Conservation (phyloP, 306 rosid species). For the Quercus glauca region DNA sequence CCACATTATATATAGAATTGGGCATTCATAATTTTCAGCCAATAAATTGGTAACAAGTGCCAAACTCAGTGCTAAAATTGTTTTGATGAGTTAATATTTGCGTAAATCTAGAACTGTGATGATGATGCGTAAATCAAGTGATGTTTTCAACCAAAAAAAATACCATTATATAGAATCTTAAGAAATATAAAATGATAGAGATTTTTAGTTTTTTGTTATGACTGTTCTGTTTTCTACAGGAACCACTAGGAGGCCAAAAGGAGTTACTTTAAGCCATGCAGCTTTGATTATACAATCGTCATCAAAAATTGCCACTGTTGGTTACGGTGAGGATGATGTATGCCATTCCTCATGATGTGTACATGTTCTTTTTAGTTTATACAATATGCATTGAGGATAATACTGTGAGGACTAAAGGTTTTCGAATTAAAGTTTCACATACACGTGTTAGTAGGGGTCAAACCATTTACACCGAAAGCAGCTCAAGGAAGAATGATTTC, state of each 20-base stretch:
- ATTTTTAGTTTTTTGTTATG: conserved; percentile 5
- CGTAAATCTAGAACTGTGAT: not conserved
- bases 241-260: conserved; percentile 90
- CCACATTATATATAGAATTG: not conserved
- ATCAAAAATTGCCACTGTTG: conserved; percentile 76
- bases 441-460: not conserved
- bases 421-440: not conserved
- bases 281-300: conserved; percentile 71
- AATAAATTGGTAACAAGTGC: not conserved
- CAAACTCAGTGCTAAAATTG: not conserved
- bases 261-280: conserved; percentile 74
- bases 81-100: not conserved
- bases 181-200: not conserved
- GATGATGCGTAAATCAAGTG: not conserved
- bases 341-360: conserved; percentile 26
- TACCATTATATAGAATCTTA: not conserved
- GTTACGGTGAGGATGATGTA: conserved; percentile 86
- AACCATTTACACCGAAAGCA: conserved; percentile 2
- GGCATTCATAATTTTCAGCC: not conserved
- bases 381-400: not conserved
- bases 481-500: conserved; percentile 6
- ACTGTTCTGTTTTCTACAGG: conserved; percentile 43
- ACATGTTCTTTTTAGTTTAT: not conserved
- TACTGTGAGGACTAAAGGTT: conserved; percentile 5
- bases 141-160: not conserved